A percentile compares a stretch with the other conserved stretches of the same genome.
phyloP scores from a whole-genome alignment of 768 basidiomycete species.

The Lactifluus volemus region DNA sequence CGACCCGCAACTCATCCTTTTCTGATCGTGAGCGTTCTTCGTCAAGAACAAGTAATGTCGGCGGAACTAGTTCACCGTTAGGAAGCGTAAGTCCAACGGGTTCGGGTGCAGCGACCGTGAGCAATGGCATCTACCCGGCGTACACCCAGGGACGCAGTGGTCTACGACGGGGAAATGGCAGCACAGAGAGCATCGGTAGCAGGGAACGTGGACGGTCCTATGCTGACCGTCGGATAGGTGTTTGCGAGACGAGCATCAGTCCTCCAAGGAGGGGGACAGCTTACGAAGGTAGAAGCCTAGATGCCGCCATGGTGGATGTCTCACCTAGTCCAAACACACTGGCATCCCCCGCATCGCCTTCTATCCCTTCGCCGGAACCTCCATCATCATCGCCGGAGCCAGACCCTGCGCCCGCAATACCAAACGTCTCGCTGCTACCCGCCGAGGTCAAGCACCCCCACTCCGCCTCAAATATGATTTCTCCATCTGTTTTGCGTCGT shows the following conservation, averaged over 20 bases:
- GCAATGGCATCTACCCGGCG: slow-evolving; percentile 12
- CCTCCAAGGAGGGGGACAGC: neutral
- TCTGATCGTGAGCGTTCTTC: slow-evolving; percentile 41
- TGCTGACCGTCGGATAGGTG: slow-evolving; percentile 9
- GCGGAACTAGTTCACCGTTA: slow-evolving; percentile 30
- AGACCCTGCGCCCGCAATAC: neutral
- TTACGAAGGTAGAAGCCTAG: neutral
- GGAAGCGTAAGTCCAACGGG: slow-evolving; percentile 31
- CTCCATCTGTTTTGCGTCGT: slow-evolving; percentile 13
- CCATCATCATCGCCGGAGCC: neutral
- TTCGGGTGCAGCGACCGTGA: slow-evolving; percentile 21
- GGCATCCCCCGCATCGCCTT: neutral
- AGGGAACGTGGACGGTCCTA: slow-evolving; percentile 17
- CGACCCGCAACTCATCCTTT: slow-evolving; percentile 46
- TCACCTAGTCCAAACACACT: neutral
- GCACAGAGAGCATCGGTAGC: slow-evolving; percentile 6
- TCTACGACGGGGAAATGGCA: slow-evolving; percentile 2
- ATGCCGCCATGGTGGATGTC: neutral
- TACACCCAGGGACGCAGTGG: slow-evolving; percentile 16
- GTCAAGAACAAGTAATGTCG: slow-evolving; percentile 22
- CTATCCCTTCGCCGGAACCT: neutral
- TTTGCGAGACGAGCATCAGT: slow-evolving; percentile 15
- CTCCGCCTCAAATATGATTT: slow-evolving; percentile 12
- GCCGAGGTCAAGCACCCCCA: slow-evolving; percentile 7
- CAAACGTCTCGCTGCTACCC: neutral